Percentiles rank a stretch among this genome's conserved stretches.
Evolutionary conservation across 1,284 basidiomycete genomes (phyloP).

Genomic region (Clitocybe nebularis): DNA sequence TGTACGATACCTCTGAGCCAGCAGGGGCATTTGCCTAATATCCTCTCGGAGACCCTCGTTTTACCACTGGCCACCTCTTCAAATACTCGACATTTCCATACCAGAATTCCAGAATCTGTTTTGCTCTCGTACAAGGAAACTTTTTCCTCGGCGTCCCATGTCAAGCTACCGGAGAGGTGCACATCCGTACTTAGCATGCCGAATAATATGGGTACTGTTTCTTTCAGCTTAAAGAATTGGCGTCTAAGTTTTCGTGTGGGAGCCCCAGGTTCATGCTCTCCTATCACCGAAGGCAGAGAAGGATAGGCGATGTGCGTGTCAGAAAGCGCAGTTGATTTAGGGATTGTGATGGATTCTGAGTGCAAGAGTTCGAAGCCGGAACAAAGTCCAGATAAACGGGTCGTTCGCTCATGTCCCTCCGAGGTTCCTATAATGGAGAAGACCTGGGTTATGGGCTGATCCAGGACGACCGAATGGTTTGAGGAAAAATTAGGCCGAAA

Average conservation of each 20-base stretch:
- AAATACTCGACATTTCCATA: slow-evolving; percentile 31
- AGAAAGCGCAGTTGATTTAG: slow-evolving; percentile 12
- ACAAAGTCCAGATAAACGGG: slow-evolving; percentile 27
- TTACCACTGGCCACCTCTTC: slow-evolving; percentile 19
- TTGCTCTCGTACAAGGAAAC: slow-evolving; percentile 28
- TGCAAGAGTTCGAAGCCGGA: slow-evolving; percentile 25
- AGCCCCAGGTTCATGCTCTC: not conserved
- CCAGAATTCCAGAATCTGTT: slow-evolving; percentile 18
- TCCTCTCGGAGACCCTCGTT: slow-evolving; percentile 28
- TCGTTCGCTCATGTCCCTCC: slow-evolving; percentile 29
- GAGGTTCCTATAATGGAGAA: slow-evolving; percentile 27
- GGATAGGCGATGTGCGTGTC: slow-evolving; percentile 15
- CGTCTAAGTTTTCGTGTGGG: slow-evolving; percentile 19
- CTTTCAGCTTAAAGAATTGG: slow-evolving; percentile 28
- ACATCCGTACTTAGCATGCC: slow-evolving; percentile 25
- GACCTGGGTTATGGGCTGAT: slow-evolving; percentile 25
- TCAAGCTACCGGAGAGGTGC: slow-evolving; percentile 26
- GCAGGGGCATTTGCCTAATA: slow-evolving; percentile 27
- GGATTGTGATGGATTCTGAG: slow-evolving; percentile 22
- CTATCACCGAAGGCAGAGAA: not conserved
- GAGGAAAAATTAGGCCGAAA: slow-evolving; percentile 28
- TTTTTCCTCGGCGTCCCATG: slow-evolving; percentile 27
- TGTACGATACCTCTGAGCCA: slow-evolving; percentile 27
- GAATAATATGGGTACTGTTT: slow-evolving; percentile 29
- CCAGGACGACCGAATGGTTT: slow-evolving; percentile 24